Base-by-base conservation (phyloP, 768 basidiomycete species). In the Tricholoma saponaceum region DNA sequence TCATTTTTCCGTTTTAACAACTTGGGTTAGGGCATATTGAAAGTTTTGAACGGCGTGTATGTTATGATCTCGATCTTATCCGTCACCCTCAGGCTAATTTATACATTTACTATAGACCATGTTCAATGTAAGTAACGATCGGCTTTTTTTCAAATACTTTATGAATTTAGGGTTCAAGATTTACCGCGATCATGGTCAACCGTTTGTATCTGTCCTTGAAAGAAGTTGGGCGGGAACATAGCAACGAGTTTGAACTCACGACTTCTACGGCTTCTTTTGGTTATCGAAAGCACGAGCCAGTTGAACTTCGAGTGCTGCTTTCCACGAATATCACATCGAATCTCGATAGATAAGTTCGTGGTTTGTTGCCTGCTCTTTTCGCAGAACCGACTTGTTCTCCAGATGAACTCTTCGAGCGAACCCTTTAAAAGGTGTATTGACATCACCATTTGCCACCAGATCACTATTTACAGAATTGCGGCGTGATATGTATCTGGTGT, bases 171-270 rank as follows among this genome's bases (percentile, higher is more conserved):
- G 26, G 16, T 44, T 33, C 46, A 26, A 66, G 65, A 39, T 61
- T 64, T 20, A 66, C 63, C 12, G 35, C 63, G 0, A 54, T 64
- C n/a, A 62, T 66, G 64, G 56, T 64, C 52, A 66, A 62, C 33
- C 41, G 63, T 18, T 44, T 64, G 41, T 64, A 66, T 39, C 56
- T 64, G 2, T 62, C 64, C 32, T 44, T 64, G 41, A 62, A 64
- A 55, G 47, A 59, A 28, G 61, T 57, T 20, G 65, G 65, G n/a
- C 43, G 20, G 33, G 61, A 35, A 35, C 39, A 58, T 8, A n/a
- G 3, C 4, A 47, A 20, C 5, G n/a, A 41, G 39, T 33, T 35
- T 4, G 3, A 35, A 35, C 13, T 35, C 14, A 3, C 35, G 2
- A 13, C 35, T 33, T 12, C 32, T 33, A 12, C 10, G 2, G 14